Evolutionary conservation across 768 basidiomycete genomes (phyloP).

Genomic region (Boletus vinaceobasis): DNA sequence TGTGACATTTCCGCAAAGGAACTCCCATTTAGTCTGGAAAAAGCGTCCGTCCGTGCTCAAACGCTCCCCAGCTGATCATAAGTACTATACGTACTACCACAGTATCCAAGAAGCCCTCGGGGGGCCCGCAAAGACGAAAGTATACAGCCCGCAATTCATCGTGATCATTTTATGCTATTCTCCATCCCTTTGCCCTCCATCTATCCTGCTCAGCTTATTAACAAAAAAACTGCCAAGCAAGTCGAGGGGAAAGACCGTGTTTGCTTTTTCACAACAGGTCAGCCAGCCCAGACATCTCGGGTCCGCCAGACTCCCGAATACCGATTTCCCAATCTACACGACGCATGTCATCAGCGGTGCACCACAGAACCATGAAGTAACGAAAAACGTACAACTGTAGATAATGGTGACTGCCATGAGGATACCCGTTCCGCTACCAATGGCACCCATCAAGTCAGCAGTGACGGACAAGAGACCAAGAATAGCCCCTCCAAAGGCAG

Average conservation of each 20-base stretch:
- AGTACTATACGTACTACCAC: neutral
- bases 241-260: neutral
- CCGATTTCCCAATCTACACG: constrained; percentile 90
- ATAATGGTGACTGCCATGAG: constrained; percentile 98
- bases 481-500: constrained; percentile 96
- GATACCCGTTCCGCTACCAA: constrained; percentile 94
- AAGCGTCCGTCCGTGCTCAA: neutral
- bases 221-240: neutral
- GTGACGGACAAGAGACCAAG: constrained; percentile 87
- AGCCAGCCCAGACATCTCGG: constrained; percentile 78
- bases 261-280: constrained; percentile 57
- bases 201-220: constrained; percentile 11
- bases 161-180: constrained; percentile 1
- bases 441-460: constrained; percentile 93
- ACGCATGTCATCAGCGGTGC: neutral
- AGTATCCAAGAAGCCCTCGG: neutral
- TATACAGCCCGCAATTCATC: neutral
- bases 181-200: neutral
- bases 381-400: constrained; percentile 56
- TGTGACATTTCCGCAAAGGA: neutral
- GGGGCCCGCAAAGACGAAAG: neutral
- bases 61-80: neutral
- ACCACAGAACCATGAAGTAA: neutral
- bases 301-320: constrained; percentile 70
- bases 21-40: neutral